Evolutionary conservation across 768 basidiomycete genomes (phyloP).

Genomic region (Serpula lacrymans): DNA sequence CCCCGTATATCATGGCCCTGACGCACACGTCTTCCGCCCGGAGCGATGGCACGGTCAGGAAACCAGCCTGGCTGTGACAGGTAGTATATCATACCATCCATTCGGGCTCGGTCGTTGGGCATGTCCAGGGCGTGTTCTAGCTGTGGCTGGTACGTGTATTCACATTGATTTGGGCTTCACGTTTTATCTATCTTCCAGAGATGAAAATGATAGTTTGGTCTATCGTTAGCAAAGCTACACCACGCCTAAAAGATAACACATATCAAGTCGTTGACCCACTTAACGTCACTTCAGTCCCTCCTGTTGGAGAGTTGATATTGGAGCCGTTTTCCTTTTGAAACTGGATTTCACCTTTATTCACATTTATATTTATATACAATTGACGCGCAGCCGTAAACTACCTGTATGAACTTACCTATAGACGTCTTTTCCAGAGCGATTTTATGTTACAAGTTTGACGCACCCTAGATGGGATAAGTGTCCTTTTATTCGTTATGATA

Average conservation of each 20-base stretch:
- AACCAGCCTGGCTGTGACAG: conserved; percentile 27
- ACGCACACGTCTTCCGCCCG: conserved; percentile 24
- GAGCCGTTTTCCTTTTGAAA: too few species aligned
- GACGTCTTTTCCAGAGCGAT: too few species aligned
- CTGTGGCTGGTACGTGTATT: conserved; percentile 25
- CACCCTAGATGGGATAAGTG: too few species aligned
- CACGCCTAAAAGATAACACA: conserved; percentile 24
- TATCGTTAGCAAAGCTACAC: conserved; percentile 25
- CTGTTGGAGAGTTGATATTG: too few species aligned
- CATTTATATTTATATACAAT: too few species aligned
- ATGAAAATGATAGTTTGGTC: conserved; percentile 33
- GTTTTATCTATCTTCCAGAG: too few species aligned
- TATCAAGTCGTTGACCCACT: conserved; percentile 32
- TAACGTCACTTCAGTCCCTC: conserved; percentile 24
- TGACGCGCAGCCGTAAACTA: too few species aligned
- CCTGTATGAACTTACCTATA: too few species aligned
- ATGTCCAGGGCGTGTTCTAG: conserved; percentile 31
- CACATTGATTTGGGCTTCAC: too few species aligned
- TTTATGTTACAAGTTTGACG: too few species aligned
- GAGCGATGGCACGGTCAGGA: conserved; percentile 25
- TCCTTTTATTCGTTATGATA: not conserved
- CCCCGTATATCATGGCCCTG: conserved; percentile 18
- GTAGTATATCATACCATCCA: conserved; percentile 24
- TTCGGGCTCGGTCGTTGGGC: conserved; percentile 34
- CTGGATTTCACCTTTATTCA: too few species aligned